A percentile compares a stretch with the other conserved stretches of the same genome.
phyloP scores from a whole-genome alignment of 2,329 filamentous ascomycete species.

The Aschersonia sp. region DNA sequence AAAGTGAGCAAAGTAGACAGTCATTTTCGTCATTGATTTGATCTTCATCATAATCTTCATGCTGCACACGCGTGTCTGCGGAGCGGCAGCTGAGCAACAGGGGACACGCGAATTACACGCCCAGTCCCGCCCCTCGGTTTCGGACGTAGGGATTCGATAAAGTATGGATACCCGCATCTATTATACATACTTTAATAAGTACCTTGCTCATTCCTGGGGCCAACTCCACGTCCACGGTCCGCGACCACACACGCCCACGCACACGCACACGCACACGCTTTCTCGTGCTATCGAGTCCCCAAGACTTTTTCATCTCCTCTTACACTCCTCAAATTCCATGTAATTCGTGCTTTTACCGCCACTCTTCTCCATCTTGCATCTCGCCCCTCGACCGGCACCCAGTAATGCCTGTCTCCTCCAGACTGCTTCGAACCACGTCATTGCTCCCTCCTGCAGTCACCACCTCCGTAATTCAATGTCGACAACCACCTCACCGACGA shows the following conservation, averaged over 20 bases:
- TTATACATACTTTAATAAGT: not conserved
- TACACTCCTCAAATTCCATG: not conserved
- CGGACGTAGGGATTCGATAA: not conserved
- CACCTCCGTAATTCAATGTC: conserved; percentile 10
- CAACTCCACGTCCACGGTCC: conserved; percentile 6
- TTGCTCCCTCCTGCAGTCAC: not conserved
- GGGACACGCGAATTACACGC: not conserved
- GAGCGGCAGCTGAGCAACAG: not conserved
- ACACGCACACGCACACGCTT: conserved; percentile 3
- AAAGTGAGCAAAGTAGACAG: too few species aligned
- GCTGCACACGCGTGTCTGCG: not conserved
- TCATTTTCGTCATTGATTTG: too few species aligned
- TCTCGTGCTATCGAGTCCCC: conserved; percentile 4
- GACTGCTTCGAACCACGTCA: not conserved
- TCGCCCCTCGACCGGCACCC: not conserved
- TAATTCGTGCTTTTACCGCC: not conserved
- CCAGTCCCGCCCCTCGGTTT: not conserved
- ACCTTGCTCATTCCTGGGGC: conserved; percentile 4
- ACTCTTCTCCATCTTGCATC: not conserved
- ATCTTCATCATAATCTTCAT: not conserved
- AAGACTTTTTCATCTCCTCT: not conserved
- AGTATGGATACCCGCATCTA: not conserved
- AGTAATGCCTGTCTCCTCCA: conserved; percentile 6
- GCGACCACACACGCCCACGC: not conserved
- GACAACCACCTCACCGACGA: conserved; percentile 9